phyloP scores from a whole-genome alignment of 2,329 filamentous ascomycete species.

The Penicillium crustosum region DNA sequence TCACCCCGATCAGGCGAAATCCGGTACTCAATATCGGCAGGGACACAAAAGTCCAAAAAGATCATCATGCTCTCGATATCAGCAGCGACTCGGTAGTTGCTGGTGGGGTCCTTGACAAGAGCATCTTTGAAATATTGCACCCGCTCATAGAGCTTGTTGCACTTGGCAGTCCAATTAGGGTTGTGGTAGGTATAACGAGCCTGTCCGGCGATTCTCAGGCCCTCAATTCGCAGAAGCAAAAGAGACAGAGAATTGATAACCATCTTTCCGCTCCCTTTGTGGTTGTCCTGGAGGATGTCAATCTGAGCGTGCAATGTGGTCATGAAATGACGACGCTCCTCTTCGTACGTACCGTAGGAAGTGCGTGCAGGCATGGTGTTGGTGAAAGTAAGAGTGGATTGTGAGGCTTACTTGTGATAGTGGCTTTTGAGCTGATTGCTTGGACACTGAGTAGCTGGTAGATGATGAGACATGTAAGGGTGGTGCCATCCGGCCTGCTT shows the following conservation, averaged over 20 bases:
- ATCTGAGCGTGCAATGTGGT: slow-evolving; percentile 7
- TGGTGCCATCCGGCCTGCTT: not conserved
- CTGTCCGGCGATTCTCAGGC: slow-evolving; percentile 4
- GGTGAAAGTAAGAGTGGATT: not conserved
- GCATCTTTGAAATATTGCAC: not conserved
- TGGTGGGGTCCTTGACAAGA: not conserved
- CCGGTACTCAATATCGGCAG: not conserved
- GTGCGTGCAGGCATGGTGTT: not conserved
- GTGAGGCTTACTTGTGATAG: not conserved
- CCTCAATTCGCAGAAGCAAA: not conserved
- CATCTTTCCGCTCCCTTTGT: not conserved
- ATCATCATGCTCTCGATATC: not conserved
- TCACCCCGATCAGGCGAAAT: not conserved
- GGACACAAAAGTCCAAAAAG: not conserved
- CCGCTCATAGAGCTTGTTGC: not conserved
- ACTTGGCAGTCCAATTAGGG: not conserved
- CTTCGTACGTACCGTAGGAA: not conserved
- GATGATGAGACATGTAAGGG: not conserved
- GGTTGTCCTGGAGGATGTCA: slow-evolving; percentile 1
- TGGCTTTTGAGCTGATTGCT: not conserved
- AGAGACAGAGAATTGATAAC: not conserved
- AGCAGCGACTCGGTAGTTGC: not conserved
- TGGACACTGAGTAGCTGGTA: not conserved
- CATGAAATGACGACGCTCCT: not conserved
- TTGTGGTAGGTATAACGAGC: not conserved